Percentiles rank a stretch among this genome's conserved stretches.
These are phyloP conservation scores for Alternaria angustiovoidea DNA, from an alignment of 2,329 filamentous ascomycete species.

Conservation along the genomic window DNA sequence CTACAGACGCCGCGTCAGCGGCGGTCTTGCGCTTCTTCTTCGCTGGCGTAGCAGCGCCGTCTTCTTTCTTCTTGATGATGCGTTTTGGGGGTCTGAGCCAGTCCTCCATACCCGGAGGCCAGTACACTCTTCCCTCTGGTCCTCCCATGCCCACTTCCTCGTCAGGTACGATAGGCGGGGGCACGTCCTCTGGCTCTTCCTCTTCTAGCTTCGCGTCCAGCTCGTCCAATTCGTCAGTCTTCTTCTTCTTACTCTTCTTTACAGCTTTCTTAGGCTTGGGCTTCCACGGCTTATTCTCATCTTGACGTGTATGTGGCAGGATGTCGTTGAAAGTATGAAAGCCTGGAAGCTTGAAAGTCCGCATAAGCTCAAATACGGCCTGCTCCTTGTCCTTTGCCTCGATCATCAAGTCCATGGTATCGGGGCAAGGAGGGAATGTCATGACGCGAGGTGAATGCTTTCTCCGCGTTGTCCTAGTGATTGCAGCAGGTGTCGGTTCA, in stretches of 20 bases:
- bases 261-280: constrained; percentile 51
- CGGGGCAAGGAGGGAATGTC: constrained; percentile 80
- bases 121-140: constrained; percentile 81
- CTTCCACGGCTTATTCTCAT: constrained; percentile 69
- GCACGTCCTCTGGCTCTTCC: constrained; percentile 46
- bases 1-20: constrained; percentile 33
- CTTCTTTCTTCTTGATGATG: constrained; percentile 65
- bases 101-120: constrained; percentile 88
- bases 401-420: constrained; percentile 96
- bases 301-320: constrained; percentile 76
- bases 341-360: constrained; percentile 82
- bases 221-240: constrained; percentile 48
- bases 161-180: constrained; percentile 60
- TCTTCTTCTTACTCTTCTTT: constrained; percentile 57
- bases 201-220: constrained; percentile 55
- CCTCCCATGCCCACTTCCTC: constrained; percentile 89
- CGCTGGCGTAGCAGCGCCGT: constrained; percentile 38
- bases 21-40: constrained; percentile 45
- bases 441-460: constrained; percentile 85
- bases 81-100: constrained; percentile 86
- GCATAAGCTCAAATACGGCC: constrained; percentile 93
- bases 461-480: constrained; percentile 78
- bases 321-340: constrained; percentile 79
- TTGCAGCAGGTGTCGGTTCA: constrained; percentile 77
- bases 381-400: constrained; percentile 99